These are phyloP conservation scores for Withania somnifera DNA, from an alignment of 305 asterid genomes.

Conservation along the genomic window DNA sequence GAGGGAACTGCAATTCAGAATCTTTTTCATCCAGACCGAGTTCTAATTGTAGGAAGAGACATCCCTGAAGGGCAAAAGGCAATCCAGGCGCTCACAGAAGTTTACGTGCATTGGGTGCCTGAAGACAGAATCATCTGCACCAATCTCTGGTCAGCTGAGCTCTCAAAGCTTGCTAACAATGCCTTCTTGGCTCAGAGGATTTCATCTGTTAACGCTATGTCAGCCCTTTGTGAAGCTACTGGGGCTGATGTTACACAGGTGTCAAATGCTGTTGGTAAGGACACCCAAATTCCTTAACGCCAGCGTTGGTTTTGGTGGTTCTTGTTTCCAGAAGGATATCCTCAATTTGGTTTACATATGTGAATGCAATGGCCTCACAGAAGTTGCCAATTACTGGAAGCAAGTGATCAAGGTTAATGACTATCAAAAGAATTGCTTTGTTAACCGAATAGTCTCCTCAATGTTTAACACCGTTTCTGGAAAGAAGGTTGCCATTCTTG, in stretches of 20 bases:
- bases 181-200: conserved; percentile 43
- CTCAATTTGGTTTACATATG: conserved; percentile 43
- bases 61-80: conserved; percentile 30
- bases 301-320: conserved; percentile 49
- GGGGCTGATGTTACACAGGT: conserved; percentile 43
- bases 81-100: conserved; percentile 16
- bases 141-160: conserved; percentile 41
- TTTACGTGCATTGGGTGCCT: conserved; percentile 38
- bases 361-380: conserved; percentile 44
- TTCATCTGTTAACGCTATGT: conserved; percentile 37
- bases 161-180: conserved; percentile 37
- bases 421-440: conserved; percentile 35
- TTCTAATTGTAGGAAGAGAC: conserved; percentile 34
- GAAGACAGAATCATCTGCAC: conserved; percentile 30
- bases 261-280: conserved; percentile 35
- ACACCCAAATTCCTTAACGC: conserved; percentile 43
- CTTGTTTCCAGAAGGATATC: conserved; percentile 41
- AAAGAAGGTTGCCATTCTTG: conserved; percentile 29
- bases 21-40: conserved; percentile 31
- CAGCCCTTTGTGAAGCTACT: conserved; percentile 38
- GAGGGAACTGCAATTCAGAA: conserved; percentile 37
- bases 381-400: conserved; percentile 49
- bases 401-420: conserved; percentile 49
- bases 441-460: conserved; percentile 28
- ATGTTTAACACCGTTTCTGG: conserved; percentile 39